Conservation (phyloP, 2,329 filamentous ascomycete species). For the Hypocrella siamensis region DNA sequence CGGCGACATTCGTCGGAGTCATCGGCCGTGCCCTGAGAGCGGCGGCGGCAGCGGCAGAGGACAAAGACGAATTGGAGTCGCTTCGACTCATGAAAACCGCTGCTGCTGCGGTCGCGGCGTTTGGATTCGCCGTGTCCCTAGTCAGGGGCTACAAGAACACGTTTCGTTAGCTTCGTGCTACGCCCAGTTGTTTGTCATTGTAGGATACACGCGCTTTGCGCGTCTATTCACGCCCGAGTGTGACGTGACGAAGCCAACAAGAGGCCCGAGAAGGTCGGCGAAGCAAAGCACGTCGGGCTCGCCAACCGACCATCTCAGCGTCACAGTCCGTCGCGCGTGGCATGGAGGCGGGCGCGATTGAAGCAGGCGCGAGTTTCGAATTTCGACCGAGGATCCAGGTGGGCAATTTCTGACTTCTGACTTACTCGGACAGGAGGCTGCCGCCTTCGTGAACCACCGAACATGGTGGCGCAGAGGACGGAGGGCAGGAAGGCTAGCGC, state of each 20-base stretch:
- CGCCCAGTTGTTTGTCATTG: no score
- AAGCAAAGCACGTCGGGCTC: no score
- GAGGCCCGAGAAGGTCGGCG: no score
- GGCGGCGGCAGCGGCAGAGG: slow-evolving; percentile 72
- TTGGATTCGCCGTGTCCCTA: slow-evolving; percentile 48
- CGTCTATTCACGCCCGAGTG: no score
- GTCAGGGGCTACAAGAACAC: slow-evolving; percentile 39
- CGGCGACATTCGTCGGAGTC: slow-evolving; percentile 63
- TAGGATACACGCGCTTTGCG: no score
- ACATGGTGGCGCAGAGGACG: slow-evolving; percentile 20
- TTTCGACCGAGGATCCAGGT: no score
- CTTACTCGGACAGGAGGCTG: slow-evolving; percentile 33
- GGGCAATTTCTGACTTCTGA: no score
- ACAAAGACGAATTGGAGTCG: slow-evolving; percentile 51
- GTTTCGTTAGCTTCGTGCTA: slow-evolving; percentile 1
- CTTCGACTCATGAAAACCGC: slow-evolving; percentile 59
- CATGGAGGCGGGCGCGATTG: no score
- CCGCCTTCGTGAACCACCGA: slow-evolving; percentile 33
- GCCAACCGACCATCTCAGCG: no score
- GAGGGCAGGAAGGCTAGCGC: slow-evolving; percentile 1
- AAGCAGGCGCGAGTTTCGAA: no score
- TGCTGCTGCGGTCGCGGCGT: slow-evolving; percentile 64
- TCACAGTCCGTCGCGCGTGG: no score
- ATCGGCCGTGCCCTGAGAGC: slow-evolving; percentile 66
- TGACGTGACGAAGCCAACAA: no score